phyloP scores from a whole-genome alignment of 2,329 filamentous ascomycete genomes.

The Mariannaea sp. region DNA sequence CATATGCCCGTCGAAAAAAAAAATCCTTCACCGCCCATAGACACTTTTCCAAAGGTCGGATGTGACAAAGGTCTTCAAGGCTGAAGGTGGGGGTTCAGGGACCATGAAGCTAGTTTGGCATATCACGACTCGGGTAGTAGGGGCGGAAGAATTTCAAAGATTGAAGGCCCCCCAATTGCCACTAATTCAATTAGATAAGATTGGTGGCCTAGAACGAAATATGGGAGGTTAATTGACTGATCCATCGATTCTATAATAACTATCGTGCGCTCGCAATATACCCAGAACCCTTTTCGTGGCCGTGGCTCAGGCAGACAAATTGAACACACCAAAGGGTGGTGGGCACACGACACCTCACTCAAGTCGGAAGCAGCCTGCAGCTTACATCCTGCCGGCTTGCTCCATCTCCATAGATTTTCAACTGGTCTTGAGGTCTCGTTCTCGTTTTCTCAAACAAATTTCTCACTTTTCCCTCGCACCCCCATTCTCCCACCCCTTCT shows the following conservation, averaged over 20 bases:
- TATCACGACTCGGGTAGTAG: not conserved
- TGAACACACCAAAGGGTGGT: slow-evolving; percentile 1
- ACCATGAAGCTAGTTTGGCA: slow-evolving; percentile 19
- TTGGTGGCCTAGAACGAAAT: slow-evolving; percentile 2
- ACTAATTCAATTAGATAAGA: slow-evolving; percentile 9
- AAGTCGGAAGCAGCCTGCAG: not conserved
- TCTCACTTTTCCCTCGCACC: not conserved
- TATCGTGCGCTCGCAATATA: not conserved
- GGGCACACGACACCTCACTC: slow-evolving; percentile 10
- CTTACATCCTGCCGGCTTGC: slow-evolving; percentile 4
- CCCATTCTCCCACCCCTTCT: not conserved
- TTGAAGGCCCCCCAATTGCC: slow-evolving; percentile 6
- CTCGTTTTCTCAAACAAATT: slow-evolving; percentile 4
- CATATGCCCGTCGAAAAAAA: not conserved
- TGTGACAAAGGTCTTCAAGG: slow-evolving; percentile 14
- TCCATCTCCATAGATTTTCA: not conserved
- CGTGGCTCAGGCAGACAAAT: not conserved
- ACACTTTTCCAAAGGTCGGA: too few species aligned
- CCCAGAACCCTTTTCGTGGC: not conserved
- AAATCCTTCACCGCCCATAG: slow-evolving; percentile 10
- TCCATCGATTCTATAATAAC: too few species aligned
- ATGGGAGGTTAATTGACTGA: slow-evolving; percentile 3
- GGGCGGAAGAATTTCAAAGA: slow-evolving; percentile 3
- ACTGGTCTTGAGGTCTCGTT: not conserved
- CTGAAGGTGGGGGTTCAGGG: slow-evolving; percentile 15